Evolutionary conservation across 2,329 filamentous ascomycete species (phyloP).

Genomic region (Hymenoscyphus occultus): DNA sequence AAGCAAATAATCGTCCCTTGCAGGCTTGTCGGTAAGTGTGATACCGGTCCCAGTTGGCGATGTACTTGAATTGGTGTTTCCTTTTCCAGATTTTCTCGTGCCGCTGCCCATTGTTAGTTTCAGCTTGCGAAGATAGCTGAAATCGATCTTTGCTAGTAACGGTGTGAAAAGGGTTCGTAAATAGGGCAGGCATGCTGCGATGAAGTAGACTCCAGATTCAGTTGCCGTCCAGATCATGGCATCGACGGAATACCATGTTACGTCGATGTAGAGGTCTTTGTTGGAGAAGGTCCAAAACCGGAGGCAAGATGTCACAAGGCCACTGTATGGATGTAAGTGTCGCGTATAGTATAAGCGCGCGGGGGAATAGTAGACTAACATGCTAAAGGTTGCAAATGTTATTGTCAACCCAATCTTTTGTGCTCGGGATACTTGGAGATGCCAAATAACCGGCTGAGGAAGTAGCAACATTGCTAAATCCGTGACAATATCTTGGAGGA

Average conservation of each 20-base stretch:
- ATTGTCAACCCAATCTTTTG: conserved; percentile 45
- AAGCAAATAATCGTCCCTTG: not conserved
- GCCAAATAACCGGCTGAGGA: conserved; percentile 46
- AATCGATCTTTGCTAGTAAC: not conserved
- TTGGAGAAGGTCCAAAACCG: conserved; percentile 12
- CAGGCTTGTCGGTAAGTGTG: not conserved
- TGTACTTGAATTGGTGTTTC: no score
- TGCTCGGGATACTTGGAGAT: conserved; percentile 39
- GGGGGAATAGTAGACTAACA: conserved; percentile 35
- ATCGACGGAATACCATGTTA: conserved; percentile 11
- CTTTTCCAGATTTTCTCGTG: not conserved
- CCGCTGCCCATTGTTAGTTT: not conserved
- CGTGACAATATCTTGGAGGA: conserved; percentile 44
- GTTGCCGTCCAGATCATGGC: conserved; percentile 11
- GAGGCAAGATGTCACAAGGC: conserved; percentile 14
- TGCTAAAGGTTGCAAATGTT: conserved; percentile 45
- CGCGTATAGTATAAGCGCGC: not conserved
- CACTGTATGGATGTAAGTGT: conserved; percentile 6
- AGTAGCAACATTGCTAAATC: conserved; percentile 46
- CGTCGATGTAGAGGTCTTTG: conserved; percentile 10
- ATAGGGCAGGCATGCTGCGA: conserved; percentile 16
- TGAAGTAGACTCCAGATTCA: conserved; percentile 18
- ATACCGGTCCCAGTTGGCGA: not conserved
- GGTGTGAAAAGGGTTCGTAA: conserved; percentile 13
- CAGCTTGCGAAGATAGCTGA: not conserved